These are phyloP conservation scores for Ceratocystis variospora DNA, from an alignment of 2,329 filamentous ascomycete species.

Conservation along the genomic window DNA sequence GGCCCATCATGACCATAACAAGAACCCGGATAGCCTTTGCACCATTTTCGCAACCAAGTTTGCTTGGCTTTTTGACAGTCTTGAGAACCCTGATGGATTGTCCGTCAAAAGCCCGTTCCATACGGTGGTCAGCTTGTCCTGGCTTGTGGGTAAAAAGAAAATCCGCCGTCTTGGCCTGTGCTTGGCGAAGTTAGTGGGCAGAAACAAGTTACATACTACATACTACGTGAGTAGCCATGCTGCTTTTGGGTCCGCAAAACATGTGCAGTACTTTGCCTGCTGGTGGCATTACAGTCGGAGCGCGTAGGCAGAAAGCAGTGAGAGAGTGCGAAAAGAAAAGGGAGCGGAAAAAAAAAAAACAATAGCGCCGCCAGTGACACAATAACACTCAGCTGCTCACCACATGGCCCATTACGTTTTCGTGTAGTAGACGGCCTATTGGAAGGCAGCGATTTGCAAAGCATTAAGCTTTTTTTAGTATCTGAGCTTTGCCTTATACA, in stretches of 20 bases:
- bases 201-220: not conserved
- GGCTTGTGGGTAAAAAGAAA: conserved; percentile 6
- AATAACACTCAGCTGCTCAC: not conserved
- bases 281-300: not conserved
- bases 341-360: not conserved
- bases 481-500: not conserved
- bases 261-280: not conserved
- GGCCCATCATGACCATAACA: not conserved
- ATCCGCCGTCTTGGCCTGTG: conserved; percentile 5
- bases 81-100: conserved; percentile 7
- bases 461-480: not conserved
- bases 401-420: not conserved
- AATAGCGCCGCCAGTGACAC: not conserved
- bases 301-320: not conserved
- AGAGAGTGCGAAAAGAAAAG: not conserved
- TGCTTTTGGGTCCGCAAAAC: not conserved
- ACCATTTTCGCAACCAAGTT: not conserved
- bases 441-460: not conserved
- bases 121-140: not conserved
- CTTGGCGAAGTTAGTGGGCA: not conserved
- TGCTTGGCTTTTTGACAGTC: conserved; percentile 4
- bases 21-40: conserved; percentile 8
- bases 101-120: conserved; percentile 3
- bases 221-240: not conserved
- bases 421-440: not conserved